A percentile compares a stretch with the other conserved stretches of the same genome.
Conservation (phyloP, 495 filamentous ascomycete genomes). For the Glonium stellatum region DNA sequence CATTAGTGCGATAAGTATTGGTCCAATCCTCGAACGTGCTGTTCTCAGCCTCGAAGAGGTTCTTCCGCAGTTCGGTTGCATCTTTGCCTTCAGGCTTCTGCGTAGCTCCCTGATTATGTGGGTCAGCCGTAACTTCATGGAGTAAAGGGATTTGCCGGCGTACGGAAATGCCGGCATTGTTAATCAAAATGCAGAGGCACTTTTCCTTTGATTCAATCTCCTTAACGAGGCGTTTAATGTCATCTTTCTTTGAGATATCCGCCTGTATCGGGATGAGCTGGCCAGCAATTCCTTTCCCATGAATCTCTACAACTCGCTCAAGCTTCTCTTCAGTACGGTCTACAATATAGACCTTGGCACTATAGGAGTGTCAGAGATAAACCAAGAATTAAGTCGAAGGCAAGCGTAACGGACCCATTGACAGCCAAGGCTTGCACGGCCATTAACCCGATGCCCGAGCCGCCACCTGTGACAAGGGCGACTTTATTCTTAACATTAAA, state of each 20-base stretch:
- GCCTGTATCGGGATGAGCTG: slow-evolving; percentile 51
- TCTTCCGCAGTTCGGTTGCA: slow-evolving; percentile 42
- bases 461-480: slow-evolving; percentile 50
- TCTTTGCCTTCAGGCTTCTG: slow-evolving; percentile 13
- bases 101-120: too few relatives aligned
- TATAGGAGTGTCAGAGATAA: too few relatives aligned
- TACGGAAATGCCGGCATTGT: slow-evolving; percentile 38
- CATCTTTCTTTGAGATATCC: slow-evolving; percentile 40
- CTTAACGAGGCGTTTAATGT: slow-evolving; percentile 28
- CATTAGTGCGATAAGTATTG: slow-evolving; percentile 44
- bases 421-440: slow-evolving; percentile 52
- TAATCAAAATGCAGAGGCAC: slow-evolving; percentile 35
- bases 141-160: too few relatives aligned
- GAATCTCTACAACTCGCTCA: slow-evolving; percentile 43
- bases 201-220: slow-evolving; percentile 25
- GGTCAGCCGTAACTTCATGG: too few relatives aligned
- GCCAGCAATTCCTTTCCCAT: slow-evolving; percentile 40
- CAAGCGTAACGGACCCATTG: too few relatives aligned
- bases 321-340: slow-evolving; percentile 51
- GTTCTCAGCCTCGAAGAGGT: slow-evolving; percentile 49
- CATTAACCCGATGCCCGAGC: slow-evolving; percentile 35
- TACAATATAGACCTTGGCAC: slow-evolving; percentile 50
- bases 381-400: too few relatives aligned
- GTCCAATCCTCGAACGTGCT: slow-evolving; percentile 42
- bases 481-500: slow-evolving; percentile 54